These are phyloP conservation scores for Ceratobasidium sp. DNA, from an alignment of 1,284 basidiomycete genomes.

Conservation along the genomic window DNA sequence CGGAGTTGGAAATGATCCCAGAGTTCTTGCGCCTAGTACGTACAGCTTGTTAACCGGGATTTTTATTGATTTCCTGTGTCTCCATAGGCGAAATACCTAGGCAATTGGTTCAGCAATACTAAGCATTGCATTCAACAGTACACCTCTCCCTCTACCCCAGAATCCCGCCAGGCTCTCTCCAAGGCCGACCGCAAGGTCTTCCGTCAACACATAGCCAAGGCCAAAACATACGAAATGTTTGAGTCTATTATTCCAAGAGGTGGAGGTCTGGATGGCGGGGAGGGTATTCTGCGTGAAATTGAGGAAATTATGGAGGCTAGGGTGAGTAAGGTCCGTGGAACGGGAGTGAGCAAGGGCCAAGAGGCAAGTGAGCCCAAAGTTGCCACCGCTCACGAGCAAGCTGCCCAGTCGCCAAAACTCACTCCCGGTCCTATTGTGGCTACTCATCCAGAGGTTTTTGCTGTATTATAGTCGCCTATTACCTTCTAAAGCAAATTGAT, in stretches of 20 bases:
- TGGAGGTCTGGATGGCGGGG: conserved; percentile 48
- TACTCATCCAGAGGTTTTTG: too few relatives aligned
- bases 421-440: too few relatives aligned
- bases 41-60: conserved; percentile 32
- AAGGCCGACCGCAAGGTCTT: conserved; percentile 66
- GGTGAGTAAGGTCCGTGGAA: neutral
- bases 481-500: too few relatives aligned
- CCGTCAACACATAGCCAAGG: conserved; percentile 61
- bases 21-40: conserved; percentile 77
- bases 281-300: conserved; percentile 45
- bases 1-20: conserved; percentile 75
- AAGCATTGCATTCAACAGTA: conserved; percentile 91
- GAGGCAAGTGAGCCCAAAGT: neutral
- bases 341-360: neutral
- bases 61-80: neutral
- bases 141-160: conserved; percentile 54
- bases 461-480: too few relatives aligned
- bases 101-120: conserved; percentile 84
- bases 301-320: conserved; percentile 20
- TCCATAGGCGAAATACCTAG: conserved; percentile 59
- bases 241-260: conserved; percentile 54
- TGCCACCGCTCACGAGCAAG: too few relatives aligned
- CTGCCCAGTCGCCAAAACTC: too few relatives aligned
- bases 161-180: conserved; percentile 40
- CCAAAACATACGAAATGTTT: conserved; percentile 72